Percentiles rank a stretch among this genome's conserved stretches.
Evolutionary conservation across 768 basidiomycete species (phyloP).

Genomic region (Trametes punicea): DNA sequence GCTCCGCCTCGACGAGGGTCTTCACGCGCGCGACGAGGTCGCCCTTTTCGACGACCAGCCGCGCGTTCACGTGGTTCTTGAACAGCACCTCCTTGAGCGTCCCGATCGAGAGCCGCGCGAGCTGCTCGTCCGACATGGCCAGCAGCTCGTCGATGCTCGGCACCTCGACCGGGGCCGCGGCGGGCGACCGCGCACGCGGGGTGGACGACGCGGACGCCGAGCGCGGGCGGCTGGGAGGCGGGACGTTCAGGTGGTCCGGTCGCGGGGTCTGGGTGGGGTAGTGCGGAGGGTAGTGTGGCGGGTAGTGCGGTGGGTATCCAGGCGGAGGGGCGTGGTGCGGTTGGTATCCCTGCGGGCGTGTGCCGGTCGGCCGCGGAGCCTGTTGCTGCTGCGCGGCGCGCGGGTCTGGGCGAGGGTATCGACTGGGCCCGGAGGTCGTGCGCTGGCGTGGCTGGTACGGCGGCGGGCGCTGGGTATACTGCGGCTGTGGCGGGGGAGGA

Average conservation of each 20-base stretch:
- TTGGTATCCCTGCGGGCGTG: not conserved
- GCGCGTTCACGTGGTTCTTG: slow-evolving; percentile 68
- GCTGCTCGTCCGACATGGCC: slow-evolving; percentile 49
- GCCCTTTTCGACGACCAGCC: slow-evolving; percentile 78
- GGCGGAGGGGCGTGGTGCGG: slow-evolving; percentile 9
- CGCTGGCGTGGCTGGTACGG: slow-evolving; percentile 26
- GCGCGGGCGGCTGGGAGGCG: slow-evolving; percentile 30
- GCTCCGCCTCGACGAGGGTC: slow-evolving; percentile 52
- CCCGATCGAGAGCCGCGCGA: slow-evolving; percentile 63
- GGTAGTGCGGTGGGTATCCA: slow-evolving; percentile 6
- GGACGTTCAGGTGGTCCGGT: slow-evolving; percentile 26
- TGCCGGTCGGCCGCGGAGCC: slow-evolving; percentile 3
- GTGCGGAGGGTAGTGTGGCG: no score
- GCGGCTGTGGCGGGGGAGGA: slow-evolving; percentile 14
- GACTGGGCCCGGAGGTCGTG: slow-evolving; percentile 28
- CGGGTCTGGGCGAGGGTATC: slow-evolving; percentile 60
- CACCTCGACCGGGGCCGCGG: slow-evolving; percentile 25
- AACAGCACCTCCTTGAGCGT: slow-evolving; percentile 77
- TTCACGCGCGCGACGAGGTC: slow-evolving; percentile 75
- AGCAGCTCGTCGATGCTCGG: slow-evolving; percentile 72
- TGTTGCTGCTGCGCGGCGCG: slow-evolving; percentile 28
- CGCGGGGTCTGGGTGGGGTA: slow-evolving; percentile 13
- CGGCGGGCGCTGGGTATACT: slow-evolving; percentile 12
- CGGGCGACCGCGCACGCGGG: slow-evolving; percentile 22
- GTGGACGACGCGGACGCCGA: slow-evolving; percentile 35